These are phyloP conservation scores for Rubia yunnanensis DNA, from an alignment of 257 asterid species.

Conservation along the genomic window DNA sequence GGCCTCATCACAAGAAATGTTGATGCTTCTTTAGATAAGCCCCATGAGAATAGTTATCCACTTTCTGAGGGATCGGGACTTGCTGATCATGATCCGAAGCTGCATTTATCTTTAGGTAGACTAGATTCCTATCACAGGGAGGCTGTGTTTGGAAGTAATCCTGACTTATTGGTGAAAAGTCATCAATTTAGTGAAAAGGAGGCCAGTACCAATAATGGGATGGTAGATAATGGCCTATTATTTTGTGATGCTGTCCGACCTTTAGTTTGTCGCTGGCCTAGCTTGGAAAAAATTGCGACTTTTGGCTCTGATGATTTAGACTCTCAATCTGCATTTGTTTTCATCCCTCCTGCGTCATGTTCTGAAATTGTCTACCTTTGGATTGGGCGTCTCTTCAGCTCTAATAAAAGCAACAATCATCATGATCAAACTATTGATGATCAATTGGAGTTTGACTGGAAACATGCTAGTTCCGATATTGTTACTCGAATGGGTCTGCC, in stretches of 20 bases:
- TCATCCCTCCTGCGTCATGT: constrained; percentile 19
- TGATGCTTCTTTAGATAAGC: constrained; percentile 16
- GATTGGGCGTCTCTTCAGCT: constrained; percentile 31
- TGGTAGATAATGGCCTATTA: constrained; percentile 16
- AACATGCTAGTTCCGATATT: constrained; percentile 23
- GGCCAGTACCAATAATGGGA: constrained; percentile 9
- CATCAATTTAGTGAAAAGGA: constrained; percentile 15
- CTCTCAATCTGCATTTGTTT: constrained; percentile 29
- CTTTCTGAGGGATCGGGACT: constrained; percentile 15
- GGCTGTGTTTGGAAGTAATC: constrained; percentile 6
- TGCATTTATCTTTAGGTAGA: constrained; percentile 14
- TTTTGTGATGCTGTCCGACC: constrained; percentile 18
- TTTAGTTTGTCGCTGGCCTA: constrained; percentile 33
- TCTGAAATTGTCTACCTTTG: constrained; percentile 26
- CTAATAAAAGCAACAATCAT: constrained; percentile 12
- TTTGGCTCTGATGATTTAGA: constrained; percentile 24
- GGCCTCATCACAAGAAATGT: constrained; percentile 13
- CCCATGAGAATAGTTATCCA: constrained; percentile 7
- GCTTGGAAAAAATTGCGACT: constrained; percentile 27
- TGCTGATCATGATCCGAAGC: constrained; percentile 12
- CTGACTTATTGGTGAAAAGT: constrained; percentile 7
- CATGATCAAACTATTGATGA: constrained; percentile 14
- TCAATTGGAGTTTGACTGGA: constrained; percentile 29
- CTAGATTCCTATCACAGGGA: constrained; percentile 16
- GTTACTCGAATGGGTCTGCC: constrained; percentile 31